Base-by-base conservation (phyloP, 306 rosid genomes). In the Pterocarpus macrocarpus region DNA sequence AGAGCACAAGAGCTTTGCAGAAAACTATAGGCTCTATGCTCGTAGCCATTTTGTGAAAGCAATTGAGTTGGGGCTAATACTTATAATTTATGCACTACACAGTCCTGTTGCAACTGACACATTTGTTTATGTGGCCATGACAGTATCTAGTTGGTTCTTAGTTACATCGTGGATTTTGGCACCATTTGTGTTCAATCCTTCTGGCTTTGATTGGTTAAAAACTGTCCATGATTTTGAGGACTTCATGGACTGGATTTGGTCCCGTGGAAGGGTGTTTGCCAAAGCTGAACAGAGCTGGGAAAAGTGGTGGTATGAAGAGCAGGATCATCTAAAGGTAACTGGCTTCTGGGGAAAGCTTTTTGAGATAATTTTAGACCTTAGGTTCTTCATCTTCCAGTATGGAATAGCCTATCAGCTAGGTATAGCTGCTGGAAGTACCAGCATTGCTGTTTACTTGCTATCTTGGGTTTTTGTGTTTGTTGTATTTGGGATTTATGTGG, bases 231-330 rank as follows among this genome's bases (percentile, higher is more conserved):
- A 94, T 69, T 92, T 92, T 74, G 93, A 90, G 38, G 97, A 94
- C 69, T 94, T 92, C 61, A 89, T 90, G 88, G 88, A 56, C 86
- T 94, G 98, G 98, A 83, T 94, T 80, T 90, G 94, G 96, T 81
- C 53, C 73, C 88, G 83, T 5, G 96, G 91, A 56, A 89, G 97
- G 57, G 88, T 94, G 70, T 92, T 92, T 77, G 97, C 96, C 65
- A 92, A 92, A 87, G 92, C 96, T 81, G 98, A 92, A 82, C 90
- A 92, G 78, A 92, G 98, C 81, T 94, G 98, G 98, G 97, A 92
- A 84, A 90, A 88, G 78, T 94, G 98, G 98, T 94, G 98, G 97
- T 89, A 90, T 15, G 98, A 94, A 80, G 97, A 92, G 80, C 97
- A 92, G 81, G 97, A 91, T 82, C 98, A 94, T 84, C 82, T 94